Conservation (phyloP, 2,329 filamentous ascomycete species). For the Dryadomyces quercus-mongolicae region DNA sequence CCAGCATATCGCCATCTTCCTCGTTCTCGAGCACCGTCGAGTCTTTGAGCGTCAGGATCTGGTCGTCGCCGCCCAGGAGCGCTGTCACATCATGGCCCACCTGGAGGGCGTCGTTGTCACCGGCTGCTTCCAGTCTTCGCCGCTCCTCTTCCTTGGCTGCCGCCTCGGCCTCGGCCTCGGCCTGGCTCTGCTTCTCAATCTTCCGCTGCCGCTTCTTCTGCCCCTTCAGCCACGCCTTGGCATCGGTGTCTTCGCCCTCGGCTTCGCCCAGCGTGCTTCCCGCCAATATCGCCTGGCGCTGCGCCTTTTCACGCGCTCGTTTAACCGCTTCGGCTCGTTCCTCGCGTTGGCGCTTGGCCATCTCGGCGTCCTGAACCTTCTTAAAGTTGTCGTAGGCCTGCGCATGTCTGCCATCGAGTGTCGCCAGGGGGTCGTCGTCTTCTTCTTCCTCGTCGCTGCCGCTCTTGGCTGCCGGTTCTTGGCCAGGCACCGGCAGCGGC, state of each 20-base stretch:
- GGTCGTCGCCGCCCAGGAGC: slow-evolving; percentile 73
- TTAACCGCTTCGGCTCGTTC: slow-evolving; percentile 73
- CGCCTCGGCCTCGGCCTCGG: slow-evolving; percentile 61
- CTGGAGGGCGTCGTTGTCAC: slow-evolving; percentile 70
- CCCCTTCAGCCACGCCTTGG: slow-evolving; percentile 74
- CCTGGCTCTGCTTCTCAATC: slow-evolving; percentile 70
- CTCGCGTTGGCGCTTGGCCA: slow-evolving; percentile 65
- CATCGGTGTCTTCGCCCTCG: slow-evolving; percentile 57
- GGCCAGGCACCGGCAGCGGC: slow-evolving; percentile 71
- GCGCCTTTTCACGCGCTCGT: slow-evolving; percentile 74
- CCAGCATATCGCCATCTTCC: slow-evolving; percentile 81
- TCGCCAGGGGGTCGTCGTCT: slow-evolving; percentile 66
- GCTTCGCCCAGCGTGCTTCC: slow-evolving; percentile 75
- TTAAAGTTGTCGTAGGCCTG: slow-evolving; percentile 62
- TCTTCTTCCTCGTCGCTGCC: slow-evolving; percentile 29
- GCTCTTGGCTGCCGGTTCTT: slow-evolving; percentile 17
- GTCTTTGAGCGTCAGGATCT: slow-evolving; percentile 92
- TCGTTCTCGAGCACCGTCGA: slow-evolving; percentile 72
- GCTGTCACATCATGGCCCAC: slow-evolving; percentile 78
- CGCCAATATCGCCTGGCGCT: slow-evolving; percentile 62
- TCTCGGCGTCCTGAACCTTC: slow-evolving; percentile 55
- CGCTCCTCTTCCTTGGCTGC: slow-evolving; percentile 18
- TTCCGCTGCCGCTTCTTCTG: slow-evolving; percentile 93
- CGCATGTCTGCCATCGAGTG: slow-evolving; percentile 68
- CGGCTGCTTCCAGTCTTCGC: slow-evolving; percentile 17